Conservation (phyloP, 1,284 basidiomycete species). For the Microbotryum intermedium region DNA sequence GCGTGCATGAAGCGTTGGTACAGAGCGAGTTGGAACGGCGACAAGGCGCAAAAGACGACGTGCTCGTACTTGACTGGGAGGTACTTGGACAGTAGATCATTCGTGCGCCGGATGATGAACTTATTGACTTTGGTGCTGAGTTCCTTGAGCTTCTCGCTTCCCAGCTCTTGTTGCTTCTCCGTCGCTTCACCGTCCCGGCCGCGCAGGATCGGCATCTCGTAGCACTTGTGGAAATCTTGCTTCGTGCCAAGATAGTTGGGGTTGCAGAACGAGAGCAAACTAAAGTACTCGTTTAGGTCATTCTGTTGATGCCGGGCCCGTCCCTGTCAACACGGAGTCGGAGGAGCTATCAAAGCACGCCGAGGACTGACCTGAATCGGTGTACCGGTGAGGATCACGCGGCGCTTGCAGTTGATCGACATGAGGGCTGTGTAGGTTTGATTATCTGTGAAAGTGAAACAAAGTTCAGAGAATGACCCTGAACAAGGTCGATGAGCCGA, state of each 20-base stretch:
- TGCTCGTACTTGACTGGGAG: constrained; percentile 98
- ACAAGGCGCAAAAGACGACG: constrained; percentile 91
- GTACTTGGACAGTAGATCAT: constrained; percentile 95
- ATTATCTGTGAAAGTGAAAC: constrained; percentile 22
- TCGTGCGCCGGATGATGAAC: constrained; percentile 95
- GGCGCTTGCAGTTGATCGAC: constrained; percentile 76
- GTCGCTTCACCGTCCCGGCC: constrained; percentile 88
- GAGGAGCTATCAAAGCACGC: not conserved
- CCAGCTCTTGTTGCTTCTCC: constrained; percentile 67
- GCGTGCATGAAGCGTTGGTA: constrained; percentile 92
- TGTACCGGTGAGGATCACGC: constrained; percentile 93
- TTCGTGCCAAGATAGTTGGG: constrained; percentile 89
- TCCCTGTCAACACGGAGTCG: not conserved
- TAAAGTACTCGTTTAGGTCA: constrained; percentile 94
- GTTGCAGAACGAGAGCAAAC: constrained; percentile 91
- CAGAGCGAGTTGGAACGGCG: constrained; percentile 76
- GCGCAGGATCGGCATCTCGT: constrained; percentile 85
- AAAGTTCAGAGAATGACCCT: not conserved
- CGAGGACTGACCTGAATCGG: constrained; percentile 61
- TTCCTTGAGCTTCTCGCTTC: constrained; percentile 88
- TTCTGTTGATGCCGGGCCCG: constrained; percentile 51
- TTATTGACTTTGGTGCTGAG: constrained; percentile 82
- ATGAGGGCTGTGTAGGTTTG: constrained; percentile 79
- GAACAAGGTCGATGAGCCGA: not conserved
- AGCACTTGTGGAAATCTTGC: constrained; percentile 91